Conservation (phyloP, 768 basidiomycete genomes). For the Tricholoma furcatifolium region DNA sequence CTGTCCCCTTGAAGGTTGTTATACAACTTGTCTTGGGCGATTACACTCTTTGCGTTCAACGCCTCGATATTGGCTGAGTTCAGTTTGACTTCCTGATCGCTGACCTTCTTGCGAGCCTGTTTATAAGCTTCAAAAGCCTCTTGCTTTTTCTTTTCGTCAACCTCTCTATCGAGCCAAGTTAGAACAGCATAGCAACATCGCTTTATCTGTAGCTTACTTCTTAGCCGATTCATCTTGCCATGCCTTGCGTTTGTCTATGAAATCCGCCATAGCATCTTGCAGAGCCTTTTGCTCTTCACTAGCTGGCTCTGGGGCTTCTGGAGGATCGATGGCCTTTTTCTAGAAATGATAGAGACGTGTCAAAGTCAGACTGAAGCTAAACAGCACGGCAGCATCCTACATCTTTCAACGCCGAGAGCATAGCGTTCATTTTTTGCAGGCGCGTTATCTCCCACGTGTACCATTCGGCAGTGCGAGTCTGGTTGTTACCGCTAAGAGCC, state of each 20-base stretch:
- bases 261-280: background rate
- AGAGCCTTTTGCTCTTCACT: background rate
- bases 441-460: conserved; percentile 8
- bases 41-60: background rate
- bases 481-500: background rate
- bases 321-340: background rate
- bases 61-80: background rate
- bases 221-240: background rate
- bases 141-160: background rate
- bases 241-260: conserved; percentile 1
- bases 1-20: background rate
- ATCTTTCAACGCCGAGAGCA: conserved; percentile 1
- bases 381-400: background rate
- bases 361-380: background rate
- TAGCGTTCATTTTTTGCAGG: conserved; percentile 2
- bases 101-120: background rate
- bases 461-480: conserved; percentile 1
- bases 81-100: background rate
- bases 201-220: background rate
- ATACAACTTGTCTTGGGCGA: conserved; percentile 1
- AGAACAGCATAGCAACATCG: background rate
- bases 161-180: background rate
- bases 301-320: background rate
- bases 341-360: background rate
- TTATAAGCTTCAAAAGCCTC: background rate